Evolutionary conservation across 2,329 filamentous ascomycete genomes (phyloP).

Genomic region (Pestalotiopsis fici): DNA sequence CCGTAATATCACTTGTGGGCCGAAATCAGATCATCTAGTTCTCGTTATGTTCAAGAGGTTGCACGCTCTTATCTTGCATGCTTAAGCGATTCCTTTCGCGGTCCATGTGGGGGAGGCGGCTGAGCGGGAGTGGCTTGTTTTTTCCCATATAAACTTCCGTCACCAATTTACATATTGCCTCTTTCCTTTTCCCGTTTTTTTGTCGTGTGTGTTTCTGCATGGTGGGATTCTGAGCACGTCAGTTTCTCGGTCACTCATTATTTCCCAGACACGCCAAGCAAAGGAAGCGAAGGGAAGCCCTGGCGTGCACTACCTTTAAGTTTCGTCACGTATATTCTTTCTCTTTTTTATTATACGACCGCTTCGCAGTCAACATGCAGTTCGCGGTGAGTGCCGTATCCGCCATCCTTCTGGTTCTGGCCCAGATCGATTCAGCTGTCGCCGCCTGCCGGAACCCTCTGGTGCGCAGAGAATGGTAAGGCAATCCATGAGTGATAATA

Average conservation of each 20-base stretch:
- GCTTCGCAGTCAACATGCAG: background rate
- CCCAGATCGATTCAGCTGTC: background rate
- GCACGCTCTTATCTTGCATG: background rate
- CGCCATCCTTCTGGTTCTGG: constrained; percentile 3
- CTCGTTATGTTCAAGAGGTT: background rate
- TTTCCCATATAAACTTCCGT: background rate
- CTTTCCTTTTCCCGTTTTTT: background rate
- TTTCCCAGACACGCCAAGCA: background rate
- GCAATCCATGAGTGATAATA: background rate
- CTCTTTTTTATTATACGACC: background rate
- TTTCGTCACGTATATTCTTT: background rate
- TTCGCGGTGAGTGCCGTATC: background rate
- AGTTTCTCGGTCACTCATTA: background rate
- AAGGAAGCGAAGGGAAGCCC: background rate
- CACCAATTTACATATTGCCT: background rate
- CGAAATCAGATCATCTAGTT: background rate
- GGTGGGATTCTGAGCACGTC: background rate
- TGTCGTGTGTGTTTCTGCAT: background rate
- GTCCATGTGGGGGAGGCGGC: background rate
- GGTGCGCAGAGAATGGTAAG: constrained; percentile 4
- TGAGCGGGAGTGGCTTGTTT: background rate
- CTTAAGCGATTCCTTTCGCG: background rate
- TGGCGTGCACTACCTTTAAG: background rate
- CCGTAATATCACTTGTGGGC: background rate
- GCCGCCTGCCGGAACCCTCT: constrained; percentile 8